Evolutionary conservation across 2,329 filamentous ascomycete genomes (phyloP), one percentile per base, ranked within the genome.

Genomic region (Achaetomium macrosporum): DNA sequence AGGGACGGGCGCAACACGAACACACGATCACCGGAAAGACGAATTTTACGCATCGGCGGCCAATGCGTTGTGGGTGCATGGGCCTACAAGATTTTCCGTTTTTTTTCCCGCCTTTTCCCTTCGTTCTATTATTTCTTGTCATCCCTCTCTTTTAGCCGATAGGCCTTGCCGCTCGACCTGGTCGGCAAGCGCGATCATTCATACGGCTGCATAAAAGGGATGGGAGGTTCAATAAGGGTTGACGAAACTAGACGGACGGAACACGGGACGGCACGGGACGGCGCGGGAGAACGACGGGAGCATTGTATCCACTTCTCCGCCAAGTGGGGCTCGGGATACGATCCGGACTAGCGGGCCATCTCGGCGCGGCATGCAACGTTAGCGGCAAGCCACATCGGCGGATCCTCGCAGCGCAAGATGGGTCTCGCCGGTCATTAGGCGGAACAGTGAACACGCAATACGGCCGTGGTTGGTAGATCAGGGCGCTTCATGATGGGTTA

Each of bases 191-290:
- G n/a, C 15, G 13, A 50, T 44, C 33, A 17, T 51, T 17, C 16
- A 19, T 19, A 15, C 37, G 20, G 42, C 36, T 42, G 49, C 36
- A 51, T 45, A n/a, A 19, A 40, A 20, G 35, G 25, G 25, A 25
- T 10, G 8, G 42, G 46, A n/a, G 20, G 35, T 15, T 46, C 11
- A 17, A 12, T 30, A 36, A 47, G 41, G 44, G 16, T 47, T 39
- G 36, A 44, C 42, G 40, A 33, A 35, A 44, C 17, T 47, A 43
- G 46, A 51, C 12, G 33, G 20, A 47, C 35, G 35, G 35, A 37
- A 37, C 13, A n/a, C 47, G 49, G 53, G 29, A 51, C 46, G 20
- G 56, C 42, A 56, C 53, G 55, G 55, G 36, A 51, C 57, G 59
- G 57, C 45, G 53, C 57, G 57, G 57, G 33, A 50, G 41, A 39